Percentiles rank a stretch among this genome's conserved stretches.
Evolutionary conservation across 1,284 basidiomycete species (phyloP).

Genomic region (Ganoderma boninense): DNA sequence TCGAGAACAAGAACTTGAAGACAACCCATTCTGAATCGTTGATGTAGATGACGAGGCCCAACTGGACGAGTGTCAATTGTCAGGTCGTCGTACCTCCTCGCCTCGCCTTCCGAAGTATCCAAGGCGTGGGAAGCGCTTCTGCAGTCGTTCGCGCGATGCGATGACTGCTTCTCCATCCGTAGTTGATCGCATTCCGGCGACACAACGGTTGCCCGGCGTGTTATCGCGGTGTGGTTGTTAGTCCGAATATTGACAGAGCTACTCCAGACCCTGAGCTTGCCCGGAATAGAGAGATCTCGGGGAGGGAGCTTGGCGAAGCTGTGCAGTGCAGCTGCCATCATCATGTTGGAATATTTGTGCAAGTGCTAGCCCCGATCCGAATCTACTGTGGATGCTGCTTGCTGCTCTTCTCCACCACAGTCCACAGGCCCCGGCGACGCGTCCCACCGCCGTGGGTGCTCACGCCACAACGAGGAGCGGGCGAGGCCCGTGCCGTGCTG

Average conservation of each 20-base stretch:
- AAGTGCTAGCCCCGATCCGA: constrained; percentile 9
- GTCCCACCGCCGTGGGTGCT: constrained; percentile 11
- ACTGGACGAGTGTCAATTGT: no score
- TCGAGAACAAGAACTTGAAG: neutral
- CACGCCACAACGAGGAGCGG: constrained; percentile 13
- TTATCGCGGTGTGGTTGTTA: neutral
- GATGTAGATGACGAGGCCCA: neutral
- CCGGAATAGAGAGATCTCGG: constrained; percentile 11
- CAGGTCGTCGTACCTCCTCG: neutral
- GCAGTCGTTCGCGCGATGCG: neutral
- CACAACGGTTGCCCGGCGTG: neutral
- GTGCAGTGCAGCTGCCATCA: neutral
- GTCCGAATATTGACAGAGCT: neutral
- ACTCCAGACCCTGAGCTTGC: constrained; percentile 13
- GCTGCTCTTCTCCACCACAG: neutral
- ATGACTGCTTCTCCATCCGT: no score
- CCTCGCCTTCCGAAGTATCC: neutral
- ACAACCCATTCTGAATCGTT: no score
- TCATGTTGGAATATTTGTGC: neutral
- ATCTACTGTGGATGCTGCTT: constrained; percentile 13
- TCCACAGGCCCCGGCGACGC: neutral
- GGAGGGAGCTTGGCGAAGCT: constrained; percentile 13
- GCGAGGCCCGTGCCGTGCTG: constrained; percentile 17
- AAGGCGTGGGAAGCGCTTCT: neutral
- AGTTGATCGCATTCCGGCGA: constrained; percentile 6